These are phyloP conservation scores for Candida sp. DNA, from an alignment of 1,139 yeast genomes.

Conservation along the genomic window DNA sequence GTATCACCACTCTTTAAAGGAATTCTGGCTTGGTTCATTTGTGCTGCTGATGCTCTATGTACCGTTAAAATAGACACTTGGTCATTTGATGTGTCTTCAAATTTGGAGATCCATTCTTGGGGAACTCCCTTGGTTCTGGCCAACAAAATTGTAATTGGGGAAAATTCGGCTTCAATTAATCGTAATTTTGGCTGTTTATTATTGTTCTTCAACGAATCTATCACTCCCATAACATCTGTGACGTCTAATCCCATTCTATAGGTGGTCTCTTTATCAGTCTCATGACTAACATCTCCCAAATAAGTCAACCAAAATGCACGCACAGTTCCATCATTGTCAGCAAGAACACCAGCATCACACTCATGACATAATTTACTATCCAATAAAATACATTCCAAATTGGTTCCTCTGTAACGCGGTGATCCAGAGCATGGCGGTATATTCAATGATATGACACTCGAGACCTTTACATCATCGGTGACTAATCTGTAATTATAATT, in stretches of 20 bases:
- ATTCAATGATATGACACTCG: slow-evolving; percentile 72
- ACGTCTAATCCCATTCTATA: slow-evolving; percentile 83
- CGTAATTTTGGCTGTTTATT: slow-evolving; percentile 53
- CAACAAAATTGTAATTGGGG: slow-evolving; percentile 63
- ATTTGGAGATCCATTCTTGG: slow-evolving; percentile 71
- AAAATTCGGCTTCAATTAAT: slow-evolving; percentile 78
- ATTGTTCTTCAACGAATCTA: slow-evolving; percentile 51
- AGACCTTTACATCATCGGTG: slow-evolving; percentile 71
- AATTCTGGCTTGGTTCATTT: slow-evolving; percentile 17
- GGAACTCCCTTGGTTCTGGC: slow-evolving; percentile 87
- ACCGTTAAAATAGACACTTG: slow-evolving; percentile 74
- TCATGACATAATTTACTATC: slow-evolving; percentile 73
- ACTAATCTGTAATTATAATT: slow-evolving; percentile 69
- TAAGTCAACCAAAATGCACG: slow-evolving; percentile 84
- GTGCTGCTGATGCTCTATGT: slow-evolving; percentile 61
- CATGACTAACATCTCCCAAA: slow-evolving; percentile 59
- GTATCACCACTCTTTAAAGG: slow-evolving; percentile 65
- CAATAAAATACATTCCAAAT: slow-evolving; percentile 71
- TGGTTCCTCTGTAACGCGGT: slow-evolving; percentile 86
- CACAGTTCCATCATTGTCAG: slow-evolving; percentile 75
- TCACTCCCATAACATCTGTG: slow-evolving; percentile 57
- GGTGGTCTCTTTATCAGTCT: slow-evolving; percentile 51
- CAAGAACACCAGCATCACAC: slow-evolving; percentile 77
- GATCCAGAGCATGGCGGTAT: slow-evolving; percentile 66
- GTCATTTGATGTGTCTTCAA: slow-evolving; percentile 59